phyloP scores from a whole-genome alignment of 2,329 filamentous ascomycete genomes.

The Ascochyta lentis region DNA sequence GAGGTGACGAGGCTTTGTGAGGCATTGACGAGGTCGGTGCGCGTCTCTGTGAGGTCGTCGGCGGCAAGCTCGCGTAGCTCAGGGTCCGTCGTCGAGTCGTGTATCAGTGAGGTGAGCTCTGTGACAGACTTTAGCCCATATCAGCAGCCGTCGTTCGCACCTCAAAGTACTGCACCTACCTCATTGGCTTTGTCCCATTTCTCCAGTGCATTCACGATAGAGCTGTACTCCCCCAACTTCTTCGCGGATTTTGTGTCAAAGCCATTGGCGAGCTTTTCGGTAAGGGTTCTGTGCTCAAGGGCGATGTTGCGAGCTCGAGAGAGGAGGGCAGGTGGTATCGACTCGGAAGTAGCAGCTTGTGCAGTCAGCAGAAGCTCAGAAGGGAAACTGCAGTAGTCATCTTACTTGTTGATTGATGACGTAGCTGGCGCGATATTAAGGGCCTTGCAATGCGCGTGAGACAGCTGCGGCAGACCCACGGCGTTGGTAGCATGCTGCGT shows the following conservation, averaged over 20 bases:
- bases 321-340: conserved; percentile 62
- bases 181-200: conserved; percentile 66
- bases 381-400: background rate
- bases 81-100: conserved; percentile 67
- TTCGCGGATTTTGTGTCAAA: conserved; percentile 66
- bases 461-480: conserved; percentile 58
- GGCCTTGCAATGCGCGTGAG: conserved; percentile 50
- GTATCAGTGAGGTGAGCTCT: conserved; percentile 79
- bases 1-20: conserved; percentile 74
- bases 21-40: conserved; percentile 66
- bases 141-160: conserved; percentile 24
- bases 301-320: conserved; percentile 62
- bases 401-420: conserved; percentile 40
- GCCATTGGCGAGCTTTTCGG: conserved; percentile 58
- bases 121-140: conserved; percentile 54
- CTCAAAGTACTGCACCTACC: conserved; percentile 44
- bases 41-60: conserved; percentile 74
- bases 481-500: conserved; percentile 39
- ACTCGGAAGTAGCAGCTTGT: conserved; percentile 33
- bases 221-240: conserved; percentile 62
- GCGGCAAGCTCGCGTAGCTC: conserved; percentile 66
- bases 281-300: conserved; percentile 62
- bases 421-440: conserved; percentile 33
- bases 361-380: conserved; percentile 15
- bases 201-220: conserved; percentile 59